These are phyloP conservation scores for Eucalyptus sp. DNA, from an alignment of 345 rosid species.

Conservation along the genomic window DNA sequence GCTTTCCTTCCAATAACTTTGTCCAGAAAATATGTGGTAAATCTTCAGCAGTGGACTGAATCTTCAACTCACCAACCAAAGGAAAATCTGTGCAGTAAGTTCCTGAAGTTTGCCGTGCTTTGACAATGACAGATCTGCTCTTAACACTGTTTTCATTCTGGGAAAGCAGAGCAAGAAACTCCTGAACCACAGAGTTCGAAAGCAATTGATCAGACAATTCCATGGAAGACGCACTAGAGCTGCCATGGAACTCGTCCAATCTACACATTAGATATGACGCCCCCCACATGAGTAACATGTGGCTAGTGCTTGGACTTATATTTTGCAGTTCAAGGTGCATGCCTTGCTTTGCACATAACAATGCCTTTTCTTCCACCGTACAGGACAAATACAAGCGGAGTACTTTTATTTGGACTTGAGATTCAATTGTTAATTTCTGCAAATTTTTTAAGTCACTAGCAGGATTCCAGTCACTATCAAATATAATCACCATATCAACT, in stretches of 20 bases:
- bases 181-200: conserved; percentile 29
- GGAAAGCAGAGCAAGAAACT: conserved; percentile 37
- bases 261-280: conserved; percentile 49
- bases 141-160: conserved; percentile 16
- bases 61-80: conserved; percentile 51
- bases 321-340: conserved; percentile 32
- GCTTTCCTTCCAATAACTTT: conserved; percentile 46
- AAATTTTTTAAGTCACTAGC: conserved; percentile 52
- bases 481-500: conserved; percentile 62
- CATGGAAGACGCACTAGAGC: conserved; percentile 1
- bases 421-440: conserved; percentile 62
- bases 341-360: conserved; percentile 58
- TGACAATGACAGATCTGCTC: conserved; percentile 34
- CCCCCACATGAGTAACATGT: conserved; percentile 80
- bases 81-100: conserved; percentile 24
- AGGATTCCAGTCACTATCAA: conserved; percentile 74
- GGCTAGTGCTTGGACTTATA: conserved; percentile 25
- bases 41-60: conserved; percentile 32
- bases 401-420: conserved; percentile 40
- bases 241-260: conserved; percentile 52
- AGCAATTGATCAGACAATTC: conserved; percentile 13
- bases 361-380: conserved; percentile 71
- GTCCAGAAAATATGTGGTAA: conserved; percentile 62
- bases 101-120: conserved; percentile 46
- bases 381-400: conserved; percentile 66